phyloP scores from a whole-genome alignment of 2,329 filamentous ascomycete species.

The Capronia epimyces region DNA sequence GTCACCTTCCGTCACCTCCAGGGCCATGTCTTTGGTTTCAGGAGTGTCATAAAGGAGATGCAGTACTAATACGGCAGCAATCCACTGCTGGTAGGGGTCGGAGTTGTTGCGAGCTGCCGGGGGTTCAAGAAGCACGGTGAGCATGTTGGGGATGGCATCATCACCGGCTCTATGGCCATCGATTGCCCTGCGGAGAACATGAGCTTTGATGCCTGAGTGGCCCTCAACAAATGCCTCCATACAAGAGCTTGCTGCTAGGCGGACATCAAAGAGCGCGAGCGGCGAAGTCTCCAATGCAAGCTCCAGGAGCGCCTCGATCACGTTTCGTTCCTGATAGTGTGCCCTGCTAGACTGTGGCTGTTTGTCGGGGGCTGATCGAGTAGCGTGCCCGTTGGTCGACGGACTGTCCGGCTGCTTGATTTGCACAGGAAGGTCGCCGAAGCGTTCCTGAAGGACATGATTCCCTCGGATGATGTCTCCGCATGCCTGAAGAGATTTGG shows the following conservation, averaged over 20 bases:
- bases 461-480: slow-evolving; percentile 86
- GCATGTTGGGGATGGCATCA: slow-evolving; percentile 80
- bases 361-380: slow-evolving; percentile 15
- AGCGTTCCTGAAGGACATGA: slow-evolving; percentile 72
- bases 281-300: slow-evolving; percentile 66
- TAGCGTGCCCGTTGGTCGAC: slow-evolving; percentile 35
- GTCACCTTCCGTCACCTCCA: slow-evolving; percentile 82
- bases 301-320: slow-evolving; percentile 88
- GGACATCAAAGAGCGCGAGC: slow-evolving; percentile 66
- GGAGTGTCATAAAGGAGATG: slow-evolving; percentile 77
- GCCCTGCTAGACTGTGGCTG: slow-evolving; percentile 8
- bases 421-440: slow-evolving; percentile 76
- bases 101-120: slow-evolving; percentile 55
- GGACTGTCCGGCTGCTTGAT: slow-evolving; percentile 30
- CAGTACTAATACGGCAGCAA: slow-evolving; percentile 79
- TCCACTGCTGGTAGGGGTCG: slow-evolving; percentile 86
- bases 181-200: slow-evolving; percentile 84
- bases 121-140: slow-evolving; percentile 72
- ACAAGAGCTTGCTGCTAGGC: slow-evolving; percentile 80
- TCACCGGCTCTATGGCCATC: slow-evolving; percentile 72
- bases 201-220: slow-evolving; percentile 72
- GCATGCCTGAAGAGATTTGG: slow-evolving; percentile 78
- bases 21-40: slow-evolving; percentile 71
- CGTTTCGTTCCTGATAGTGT: slow-evolving; percentile 49
- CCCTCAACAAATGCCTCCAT: slow-evolving; percentile 87